Base-by-base conservation (phyloP, 192 early-diverging fungal genomes). In the Tieghemiomyces parasiticus region DNA sequence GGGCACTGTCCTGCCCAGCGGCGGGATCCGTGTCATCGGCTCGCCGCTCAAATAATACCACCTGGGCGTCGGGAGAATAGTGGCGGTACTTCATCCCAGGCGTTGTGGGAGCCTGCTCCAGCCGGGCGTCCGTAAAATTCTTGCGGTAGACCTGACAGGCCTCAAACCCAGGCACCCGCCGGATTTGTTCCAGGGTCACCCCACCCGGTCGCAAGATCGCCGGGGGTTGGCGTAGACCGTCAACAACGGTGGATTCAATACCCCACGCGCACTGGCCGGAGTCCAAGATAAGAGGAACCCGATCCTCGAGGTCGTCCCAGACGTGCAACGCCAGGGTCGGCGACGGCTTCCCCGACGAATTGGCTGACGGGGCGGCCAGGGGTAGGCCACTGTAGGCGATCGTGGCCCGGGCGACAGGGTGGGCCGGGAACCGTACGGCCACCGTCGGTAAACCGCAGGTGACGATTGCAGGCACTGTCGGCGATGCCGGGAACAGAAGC, bases 41-140 rank as follows among this genome's bases (percentile, higher is more conserved):
- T 25, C 34, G 33, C 2, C 54, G 50, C 35, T 79, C 84, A 64
- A 92, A 78, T 26, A 97, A 51, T 12, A 92, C 71, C 25, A 96
- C 93, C 44, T 82, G 77, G 2, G 89, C 90, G 26, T 87, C 78
- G 8, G 96, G 96, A 25, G 90, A 88, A 65, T 99, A 99, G 71
- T 99, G 96, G 6, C 92, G 72, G 68, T 99, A 99, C 68, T 99
- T 99, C 96, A 99, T 99, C 14, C 96, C 96, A 25, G 96, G 96
- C 22, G 96, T 95, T 0, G 90, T 93, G 0, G 96, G 96, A 9
- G 79, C 72, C 26, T 64, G 63, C 56, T 95, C 92, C 64, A 91
- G 67, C 29, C 67, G 74, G 3, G 65, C 67, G 51, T 86, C 85
- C 4, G 74, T 70, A 71, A 88, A 88, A 69, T 91, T 79, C 46